Percentiles rank a stretch among this genome's conserved stretches.
Conservation (phyloP, 2,329 filamentous ascomycete species). For the Hirsutella thompsonii region DNA sequence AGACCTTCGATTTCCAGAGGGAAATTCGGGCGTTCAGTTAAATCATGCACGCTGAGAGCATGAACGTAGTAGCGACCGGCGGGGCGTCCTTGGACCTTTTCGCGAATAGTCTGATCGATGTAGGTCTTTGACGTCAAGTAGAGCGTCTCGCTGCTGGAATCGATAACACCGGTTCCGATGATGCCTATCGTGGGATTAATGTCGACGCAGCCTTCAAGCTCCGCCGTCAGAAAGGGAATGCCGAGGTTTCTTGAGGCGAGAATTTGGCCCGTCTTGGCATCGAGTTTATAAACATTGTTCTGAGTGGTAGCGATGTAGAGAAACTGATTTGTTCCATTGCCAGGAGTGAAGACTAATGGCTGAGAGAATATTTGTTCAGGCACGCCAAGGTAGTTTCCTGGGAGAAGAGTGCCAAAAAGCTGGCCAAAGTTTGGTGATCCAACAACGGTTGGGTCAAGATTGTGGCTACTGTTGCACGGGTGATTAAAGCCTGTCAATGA, state of each 20-base stretch:
- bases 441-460: conserved; percentile 48
- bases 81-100: conserved; percentile 17
- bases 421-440: conserved; percentile 40
- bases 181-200: conserved; percentile 33
- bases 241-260: conserved; percentile 32
- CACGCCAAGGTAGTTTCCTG: conserved; percentile 35
- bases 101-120: conserved; percentile 14
- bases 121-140: conserved; percentile 32
- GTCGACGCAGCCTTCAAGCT: conserved; percentile 34
- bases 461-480: conserved; percentile 33
- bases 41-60: conserved; percentile 24
- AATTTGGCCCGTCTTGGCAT: conserved; percentile 40
- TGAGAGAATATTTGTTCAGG: conserved; percentile 40
- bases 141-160: conserved; percentile 28
- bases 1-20: conserved; percentile 34
- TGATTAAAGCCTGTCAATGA: too few relatives aligned
- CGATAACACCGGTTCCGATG: conserved; percentile 32
- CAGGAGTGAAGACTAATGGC: conserved; percentile 35
- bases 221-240: conserved; percentile 34
- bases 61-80: conserved; percentile 24
- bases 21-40: conserved; percentile 25
- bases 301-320: conserved; percentile 44
- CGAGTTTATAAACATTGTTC: conserved; percentile 43
- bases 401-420: conserved; percentile 37
- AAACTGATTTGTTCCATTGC: conserved; percentile 31